Evolutionary conservation across 2,329 filamentous ascomycete genomes (phyloP), one percentile per base, ranked within the genome.

Genomic region (Diplodia scrobiculata): DNA sequence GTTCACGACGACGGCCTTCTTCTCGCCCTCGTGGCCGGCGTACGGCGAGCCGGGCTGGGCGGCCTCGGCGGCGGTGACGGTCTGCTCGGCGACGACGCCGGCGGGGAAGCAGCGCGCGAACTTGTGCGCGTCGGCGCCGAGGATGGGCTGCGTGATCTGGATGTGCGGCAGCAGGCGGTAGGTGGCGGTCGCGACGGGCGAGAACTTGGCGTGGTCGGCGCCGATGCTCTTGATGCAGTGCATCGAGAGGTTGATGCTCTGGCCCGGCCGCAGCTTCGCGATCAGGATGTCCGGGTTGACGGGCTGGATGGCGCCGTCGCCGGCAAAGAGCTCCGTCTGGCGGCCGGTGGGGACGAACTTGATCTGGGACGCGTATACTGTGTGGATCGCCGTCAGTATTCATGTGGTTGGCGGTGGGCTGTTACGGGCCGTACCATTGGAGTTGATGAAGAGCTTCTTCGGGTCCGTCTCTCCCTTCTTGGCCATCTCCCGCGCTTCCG

Each of bases 161-260:
- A 99, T 98, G 70, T 89, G 89, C 7, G 95, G 95, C 74, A 99
- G 81, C 21, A 99, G 85, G 59, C 95, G 88, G 81, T 99, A 99
- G 27, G 90, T 91, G 2, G 95, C 95, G 1, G 95, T 97, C 2
- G 94, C 93, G 41, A 98, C 95, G 54, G 95, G 95, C 0, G 92
- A 97, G 82, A 95, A 99, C 79, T 99, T 99, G 72, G 95, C 90
- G 78, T 99, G 95, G 79, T 99, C 95, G 69, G 89, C 87, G 55
- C 95, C 95, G 71, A 96, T 88, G 68, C 96, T 95, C 81, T 97
- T 96, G 80, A 96, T 88, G 81, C 94, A 95, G 82, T 98, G 93
- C 85, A 96, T 90, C 71, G 91, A 88, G 68, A 97, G 83, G 73
- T 91, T 85, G 73, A 99, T 91, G 72, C 87, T 86, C 82, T 99